Evolutionary conservation across 2,329 filamentous ascomycete species (phyloP).

Genomic region (Teratosphaeria zuluensis): DNA sequence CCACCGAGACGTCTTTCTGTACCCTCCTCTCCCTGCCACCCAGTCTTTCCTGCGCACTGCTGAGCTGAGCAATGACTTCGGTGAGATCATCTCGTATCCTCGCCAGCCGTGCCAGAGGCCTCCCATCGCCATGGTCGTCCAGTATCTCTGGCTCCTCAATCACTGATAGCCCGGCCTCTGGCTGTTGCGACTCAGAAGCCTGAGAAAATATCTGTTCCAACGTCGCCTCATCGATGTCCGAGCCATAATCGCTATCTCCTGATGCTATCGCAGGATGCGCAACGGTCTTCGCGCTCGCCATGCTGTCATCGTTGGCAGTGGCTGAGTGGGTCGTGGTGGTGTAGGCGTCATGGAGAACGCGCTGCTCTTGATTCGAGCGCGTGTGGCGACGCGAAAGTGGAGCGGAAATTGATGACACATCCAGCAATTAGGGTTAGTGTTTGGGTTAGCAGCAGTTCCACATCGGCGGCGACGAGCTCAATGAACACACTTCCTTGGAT

Average conservation of each 20-base stretch:
- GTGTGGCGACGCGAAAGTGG: background rate
- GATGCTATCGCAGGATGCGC: background rate
- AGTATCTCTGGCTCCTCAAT: conserved; percentile 14
- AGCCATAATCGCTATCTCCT: conserved; percentile 51
- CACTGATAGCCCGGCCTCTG: conserved; percentile 1
- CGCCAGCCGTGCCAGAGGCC: conserved; percentile 7
- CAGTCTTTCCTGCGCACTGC: conserved; percentile 1
- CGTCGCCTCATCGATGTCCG: conserved; percentile 50
- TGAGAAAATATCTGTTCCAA: conserved; percentile 43
- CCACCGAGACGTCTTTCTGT: conserved; percentile 22
- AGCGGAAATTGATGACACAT: background rate
- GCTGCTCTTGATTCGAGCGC: background rate
- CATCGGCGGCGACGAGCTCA: background rate
- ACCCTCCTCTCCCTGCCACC: background rate
- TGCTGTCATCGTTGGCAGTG: conserved; percentile 5
- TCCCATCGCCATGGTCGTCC: conserved; percentile 12
- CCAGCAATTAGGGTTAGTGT: background rate
- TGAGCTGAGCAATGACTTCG: conserved; percentile 2
- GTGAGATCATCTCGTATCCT: conserved; percentile 6
- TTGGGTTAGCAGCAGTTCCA: background rate
- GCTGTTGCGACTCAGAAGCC: conserved; percentile 24
- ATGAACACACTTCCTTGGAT: background rate
- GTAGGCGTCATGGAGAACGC: background rate
- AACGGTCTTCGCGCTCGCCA: conserved; percentile 1
- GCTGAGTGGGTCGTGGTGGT: conserved; percentile 1